Conservation (phyloP, 75 land plant genomes). For the Chamaecyparis obtusa region DNA sequence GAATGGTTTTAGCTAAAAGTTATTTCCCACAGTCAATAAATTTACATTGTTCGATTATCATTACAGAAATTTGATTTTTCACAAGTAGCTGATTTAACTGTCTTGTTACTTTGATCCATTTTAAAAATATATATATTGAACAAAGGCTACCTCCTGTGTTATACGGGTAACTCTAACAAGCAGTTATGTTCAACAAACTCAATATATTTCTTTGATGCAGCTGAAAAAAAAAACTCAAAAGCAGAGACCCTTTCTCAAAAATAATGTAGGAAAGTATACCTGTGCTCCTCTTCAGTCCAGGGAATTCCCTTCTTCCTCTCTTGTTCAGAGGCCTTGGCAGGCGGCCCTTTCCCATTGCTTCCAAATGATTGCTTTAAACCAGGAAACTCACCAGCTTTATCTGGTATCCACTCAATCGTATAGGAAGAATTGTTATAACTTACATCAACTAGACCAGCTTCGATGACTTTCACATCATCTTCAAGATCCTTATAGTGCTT, state of each 20-base stretch:
- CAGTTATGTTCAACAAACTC: not conserved
- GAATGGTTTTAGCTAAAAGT: not conserved
- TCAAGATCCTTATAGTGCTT: slow-evolving; percentile 35
- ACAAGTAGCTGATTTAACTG: not conserved
- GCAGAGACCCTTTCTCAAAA: not conserved
- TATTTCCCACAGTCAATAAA: not conserved
- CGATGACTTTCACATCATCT: slow-evolving; percentile 50
- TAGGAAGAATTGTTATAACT: slow-evolving; percentile 40
- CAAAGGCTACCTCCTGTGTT: not conserved
- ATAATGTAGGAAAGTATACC: slow-evolving; percentile 21
- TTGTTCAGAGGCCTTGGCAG: slow-evolving; percentile 28
- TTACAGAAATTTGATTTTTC: not conserved
- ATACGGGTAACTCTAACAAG: not conserved
- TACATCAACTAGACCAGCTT: slow-evolving; percentile 54
- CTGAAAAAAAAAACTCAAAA: not conserved
- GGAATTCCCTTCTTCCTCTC: slow-evolving; percentile 79
- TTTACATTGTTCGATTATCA: not conserved
- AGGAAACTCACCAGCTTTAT: slow-evolving; percentile 1
- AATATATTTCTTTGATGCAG: not conserved
- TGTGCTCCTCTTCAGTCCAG: slow-evolving; percentile 86
- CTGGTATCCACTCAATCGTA: slow-evolving; percentile 20
- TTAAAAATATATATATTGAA: not conserved
- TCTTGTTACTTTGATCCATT: not conserved
- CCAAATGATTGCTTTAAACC: slow-evolving; percentile 21
- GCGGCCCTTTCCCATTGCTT: slow-evolving; percentile 18